These are phyloP conservation scores for Neonectria coccinea DNA, from an alignment of 2,329 filamentous ascomycete species.

Conservation along the genomic window DNA sequence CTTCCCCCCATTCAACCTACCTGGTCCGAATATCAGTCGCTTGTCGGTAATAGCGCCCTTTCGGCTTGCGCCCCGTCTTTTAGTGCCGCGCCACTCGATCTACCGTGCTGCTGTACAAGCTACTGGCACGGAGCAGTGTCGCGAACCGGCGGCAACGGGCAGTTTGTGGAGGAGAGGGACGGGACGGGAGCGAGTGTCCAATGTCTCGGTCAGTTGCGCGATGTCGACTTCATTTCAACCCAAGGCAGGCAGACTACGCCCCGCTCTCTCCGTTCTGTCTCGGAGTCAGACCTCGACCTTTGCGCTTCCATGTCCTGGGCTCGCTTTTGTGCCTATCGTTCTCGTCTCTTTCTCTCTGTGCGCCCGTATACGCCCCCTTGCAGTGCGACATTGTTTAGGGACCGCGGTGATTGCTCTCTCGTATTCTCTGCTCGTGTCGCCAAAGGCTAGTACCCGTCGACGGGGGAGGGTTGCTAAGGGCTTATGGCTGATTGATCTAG, in stretches of 20 bases:
- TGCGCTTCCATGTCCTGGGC: not conserved
- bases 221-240: conserved; percentile 10
- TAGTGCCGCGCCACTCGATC: conserved; percentile 8
- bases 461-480: conserved; percentile 9
- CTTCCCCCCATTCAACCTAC: not conserved
- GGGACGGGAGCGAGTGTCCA: not conserved
- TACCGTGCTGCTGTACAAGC: not conserved
- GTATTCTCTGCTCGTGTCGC: conserved; percentile 15
- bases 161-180: not conserved
- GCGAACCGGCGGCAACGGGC: too few species aligned
- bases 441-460: conserved; percentile 2
- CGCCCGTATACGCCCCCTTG: not conserved
- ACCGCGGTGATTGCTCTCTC: conserved; percentile 18
- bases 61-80: not conserved
- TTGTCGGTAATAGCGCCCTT: not conserved
- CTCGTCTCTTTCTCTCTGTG: not conserved
- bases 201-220: not conserved
- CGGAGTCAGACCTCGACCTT: not conserved
- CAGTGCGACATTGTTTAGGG: conserved; percentile 5
- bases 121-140: not conserved
- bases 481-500: not conserved
- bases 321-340: not conserved
- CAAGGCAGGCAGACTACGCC: too few species aligned
- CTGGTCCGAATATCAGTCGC: not conserved
- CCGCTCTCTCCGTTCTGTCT: not conserved